Evolutionary conservation across 331 rosid genomes (phyloP).

Genomic region (Malus hybrid): DNA sequence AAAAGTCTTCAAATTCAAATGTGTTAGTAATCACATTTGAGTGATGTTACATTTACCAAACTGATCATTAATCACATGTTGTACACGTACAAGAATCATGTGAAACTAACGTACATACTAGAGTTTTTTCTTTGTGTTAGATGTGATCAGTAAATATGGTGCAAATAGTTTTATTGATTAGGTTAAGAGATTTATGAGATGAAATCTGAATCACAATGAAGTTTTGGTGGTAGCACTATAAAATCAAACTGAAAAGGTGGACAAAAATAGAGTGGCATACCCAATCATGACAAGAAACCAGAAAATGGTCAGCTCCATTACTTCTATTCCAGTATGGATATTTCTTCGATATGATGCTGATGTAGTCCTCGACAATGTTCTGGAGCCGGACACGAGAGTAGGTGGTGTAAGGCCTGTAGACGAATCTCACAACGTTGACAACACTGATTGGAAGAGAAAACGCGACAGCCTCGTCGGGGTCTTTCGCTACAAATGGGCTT

Average conservation of each 20-base stretch:
- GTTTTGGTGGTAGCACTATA: too few species aligned
- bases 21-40: too few species aligned
- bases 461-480: conserved; percentile 32
- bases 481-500: conserved; percentile 27
- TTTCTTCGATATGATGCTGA: conserved; percentile 24
- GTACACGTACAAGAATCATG: too few species aligned
- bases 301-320: conserved; percentile 47
- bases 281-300: conserved; percentile 69
- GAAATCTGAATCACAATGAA: too few species aligned
- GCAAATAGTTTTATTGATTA: neutral
- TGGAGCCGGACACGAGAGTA: conserved; percentile 28
- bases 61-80: neutral
- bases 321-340: conserved; percentile 43
- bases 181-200: too few species aligned
- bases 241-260: too few species aligned
- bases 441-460: conserved; percentile 48
- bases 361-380: conserved; percentile 35
- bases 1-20: too few species aligned
- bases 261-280: conserved; percentile 1
- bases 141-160: neutral
- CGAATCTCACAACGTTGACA: conserved; percentile 24
- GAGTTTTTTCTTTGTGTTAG: neutral
- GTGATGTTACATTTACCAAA: neutral
- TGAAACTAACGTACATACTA: too few species aligned
- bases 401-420: conserved; percentile 27